Evolutionary conservation across 257 asterid genomes (phyloP).

Genomic region (Vinca minor): DNA sequence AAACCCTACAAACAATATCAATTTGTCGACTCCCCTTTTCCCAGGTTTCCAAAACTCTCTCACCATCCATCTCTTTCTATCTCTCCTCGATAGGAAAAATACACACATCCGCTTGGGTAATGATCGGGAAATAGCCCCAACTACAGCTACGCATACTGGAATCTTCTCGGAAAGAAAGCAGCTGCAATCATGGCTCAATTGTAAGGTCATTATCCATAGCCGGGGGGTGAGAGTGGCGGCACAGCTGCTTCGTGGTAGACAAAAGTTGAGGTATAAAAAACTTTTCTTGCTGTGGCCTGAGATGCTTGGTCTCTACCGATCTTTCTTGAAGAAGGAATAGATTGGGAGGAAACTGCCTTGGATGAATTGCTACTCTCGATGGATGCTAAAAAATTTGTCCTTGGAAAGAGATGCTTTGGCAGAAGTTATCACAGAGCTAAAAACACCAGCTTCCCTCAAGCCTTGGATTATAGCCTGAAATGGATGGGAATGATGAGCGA

Average conservation of each 20-base stretch:
- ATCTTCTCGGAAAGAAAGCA: constrained; percentile 50
- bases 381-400: constrained; percentile 63
- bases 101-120: constrained; percentile 97
- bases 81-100: constrained; percentile 25
- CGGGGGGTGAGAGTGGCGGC: constrained; percentile 79
- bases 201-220: constrained; percentile 34
- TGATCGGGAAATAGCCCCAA: constrained; percentile 76
- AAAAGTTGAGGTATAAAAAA: constrained; percentile 24
- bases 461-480: constrained; percentile 85
- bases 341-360: constrained; percentile 31
- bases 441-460: constrained; percentile 71
- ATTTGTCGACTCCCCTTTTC: background rate
- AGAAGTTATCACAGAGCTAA: constrained; percentile 54
- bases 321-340: constrained; percentile 59
- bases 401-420: constrained; percentile 45
- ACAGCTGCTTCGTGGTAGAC: constrained; percentile 48
- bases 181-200: constrained; percentile 59
- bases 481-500: background rate
- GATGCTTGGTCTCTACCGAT: constrained; percentile 37
- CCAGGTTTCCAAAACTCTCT: background rate
- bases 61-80: background rate
- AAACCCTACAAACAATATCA: background rate
- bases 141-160: constrained; percentile 41
- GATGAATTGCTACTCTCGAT: constrained; percentile 56
- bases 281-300: constrained; percentile 47